Evolutionary conservation across 1,284 basidiomycete genomes (phyloP), one percentile per base, ranked within the genome.

Genomic region (Cronartium quercuum): DNA sequence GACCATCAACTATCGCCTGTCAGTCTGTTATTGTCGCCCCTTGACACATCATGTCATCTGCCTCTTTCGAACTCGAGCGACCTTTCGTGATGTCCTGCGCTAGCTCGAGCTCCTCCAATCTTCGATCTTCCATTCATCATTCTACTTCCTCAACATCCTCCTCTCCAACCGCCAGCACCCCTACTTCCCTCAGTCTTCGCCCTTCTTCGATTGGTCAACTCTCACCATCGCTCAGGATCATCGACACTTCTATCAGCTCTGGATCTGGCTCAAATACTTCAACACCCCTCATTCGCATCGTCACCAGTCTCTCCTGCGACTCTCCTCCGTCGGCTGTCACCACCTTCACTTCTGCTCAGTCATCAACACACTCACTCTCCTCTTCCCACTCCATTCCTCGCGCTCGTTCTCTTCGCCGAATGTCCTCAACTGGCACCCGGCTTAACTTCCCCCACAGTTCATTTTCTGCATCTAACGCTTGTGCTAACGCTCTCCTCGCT

Each of bases 341-440:
- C 1, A 24, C 38, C 35, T 35, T 13, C 41, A 42, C 7, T 34
- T 21, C 68, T 61, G n/a, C 58, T 34, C 55, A 1, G n/a, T 47
- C 37, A 13, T 40, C 2, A 3, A 21, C 42, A 24, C 18, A 6
- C 15, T 9, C 21, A 6, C 18, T 13, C 13, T 35, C 61, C 12
- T 34, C 18, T 63, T 63, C 61, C 12, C 10, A 9, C 57, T 10
- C 9, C 12, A 60, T 13, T 24, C 44, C 66, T n/a, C 29, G 34
- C 2, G 38, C 24, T 12, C 68, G 68, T 24, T 13, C 37, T 41
- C 35, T 69, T 9, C 68, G 68, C 12, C 38, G 68, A 40, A 69
- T 69, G 68, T 69, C 68, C 15, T 61, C 68, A 35, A 34, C 68
- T 6, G 68, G 68, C 6, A 29, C 68, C 24, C 51, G 47, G 44